Base-by-base conservation (phyloP, 257 asterid genomes). In the Fraxinus anomala region DNA sequence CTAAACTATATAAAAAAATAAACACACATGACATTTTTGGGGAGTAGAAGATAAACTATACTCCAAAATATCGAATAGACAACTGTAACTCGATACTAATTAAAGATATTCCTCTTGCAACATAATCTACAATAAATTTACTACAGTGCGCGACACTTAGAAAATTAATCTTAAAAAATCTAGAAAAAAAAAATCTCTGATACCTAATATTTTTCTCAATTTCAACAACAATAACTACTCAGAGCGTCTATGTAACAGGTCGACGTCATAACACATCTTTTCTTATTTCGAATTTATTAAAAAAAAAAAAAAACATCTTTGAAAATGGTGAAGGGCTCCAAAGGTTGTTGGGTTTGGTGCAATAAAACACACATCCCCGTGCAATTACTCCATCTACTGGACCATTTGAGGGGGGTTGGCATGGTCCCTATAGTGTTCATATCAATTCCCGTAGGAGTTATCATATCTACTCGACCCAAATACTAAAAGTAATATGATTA, bases 341-440 rank as follows among this genome's bases (percentile, higher is more conserved):
- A 66, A 68, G 87, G 88, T 89, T 42, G 90, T 86, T 88, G 86
- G 76, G 78, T 81, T 80, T 86, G 90, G 88, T 86, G 88, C 83
- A 83, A 80, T 86, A 77, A 63, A 84, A 78, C 82, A 75, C 86
- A 71, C 78, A 56, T 83, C 72, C 77, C 84, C 83, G 49, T 86
- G 79, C 73, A 88, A 40, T 80, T 51, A 80, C 84, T 81, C 40
- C 79, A 74, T 70, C 34, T 9, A 65, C 39, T 74, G 79, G 73
- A 3, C 83, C 84, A 70, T 73, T 56, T 74, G 67, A 69, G 33
- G 54, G 54, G 36, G 4, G 30, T 59, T 33, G 31, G 26, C 73
- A 59, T 21, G 6, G 68, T 59, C 68, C 68, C 68, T 21, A 61
- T 61, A 17, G 3, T 37, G 26, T 54, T 23, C 56, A 77, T 66